phyloP scores from a whole-genome alignment of 768 basidiomycete species.

The Crepidotus variabilis region DNA sequence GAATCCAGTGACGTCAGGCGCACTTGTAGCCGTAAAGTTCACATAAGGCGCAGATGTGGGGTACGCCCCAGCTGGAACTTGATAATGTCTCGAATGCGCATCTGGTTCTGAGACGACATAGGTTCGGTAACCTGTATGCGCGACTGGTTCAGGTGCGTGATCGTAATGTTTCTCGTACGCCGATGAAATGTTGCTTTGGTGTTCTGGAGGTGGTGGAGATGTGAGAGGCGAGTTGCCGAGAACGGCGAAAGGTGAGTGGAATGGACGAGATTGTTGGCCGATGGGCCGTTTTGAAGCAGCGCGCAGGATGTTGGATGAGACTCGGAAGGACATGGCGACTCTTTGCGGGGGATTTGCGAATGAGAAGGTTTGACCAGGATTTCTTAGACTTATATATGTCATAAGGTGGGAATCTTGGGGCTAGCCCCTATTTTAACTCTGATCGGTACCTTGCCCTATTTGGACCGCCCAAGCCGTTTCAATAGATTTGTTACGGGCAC shows the following conservation, averaged over 20 bases:
- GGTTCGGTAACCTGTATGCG: slow-evolving; percentile 45
- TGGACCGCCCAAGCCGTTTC: background rate
- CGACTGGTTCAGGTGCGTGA: slow-evolving; percentile 42
- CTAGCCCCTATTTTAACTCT: background rate
- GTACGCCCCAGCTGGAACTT: slow-evolving; percentile 72
- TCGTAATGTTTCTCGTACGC: slow-evolving; percentile 65
- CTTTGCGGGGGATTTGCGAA: background rate
- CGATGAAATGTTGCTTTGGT: slow-evolving; percentile 23
- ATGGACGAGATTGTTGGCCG: slow-evolving; percentile 23
- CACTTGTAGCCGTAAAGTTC: slow-evolving; percentile 36
- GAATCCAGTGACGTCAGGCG: slow-evolving; percentile 29
- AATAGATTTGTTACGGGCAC: background rate
- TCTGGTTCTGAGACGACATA: slow-evolving; percentile 77
- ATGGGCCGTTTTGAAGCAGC: slow-evolving; percentile 18
- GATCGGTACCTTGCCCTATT: slow-evolving; percentile 1
- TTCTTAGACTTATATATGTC: slow-evolving; percentile 15
- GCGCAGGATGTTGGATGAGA: slow-evolving; percentile 20
- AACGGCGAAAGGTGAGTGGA: slow-evolving; percentile 57
- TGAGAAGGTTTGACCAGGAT: background rate
- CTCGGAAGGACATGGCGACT: slow-evolving; percentile 30
- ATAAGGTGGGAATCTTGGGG: slow-evolving; percentile 22
- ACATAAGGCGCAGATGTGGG: slow-evolving; percentile 45
- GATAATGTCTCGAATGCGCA: slow-evolving; percentile 53
- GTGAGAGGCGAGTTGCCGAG: slow-evolving; percentile 38
- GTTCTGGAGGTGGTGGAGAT: slow-evolving; percentile 27